phyloP scores from a whole-genome alignment of 257 asterid species.

The Misopates orontium region DNA sequence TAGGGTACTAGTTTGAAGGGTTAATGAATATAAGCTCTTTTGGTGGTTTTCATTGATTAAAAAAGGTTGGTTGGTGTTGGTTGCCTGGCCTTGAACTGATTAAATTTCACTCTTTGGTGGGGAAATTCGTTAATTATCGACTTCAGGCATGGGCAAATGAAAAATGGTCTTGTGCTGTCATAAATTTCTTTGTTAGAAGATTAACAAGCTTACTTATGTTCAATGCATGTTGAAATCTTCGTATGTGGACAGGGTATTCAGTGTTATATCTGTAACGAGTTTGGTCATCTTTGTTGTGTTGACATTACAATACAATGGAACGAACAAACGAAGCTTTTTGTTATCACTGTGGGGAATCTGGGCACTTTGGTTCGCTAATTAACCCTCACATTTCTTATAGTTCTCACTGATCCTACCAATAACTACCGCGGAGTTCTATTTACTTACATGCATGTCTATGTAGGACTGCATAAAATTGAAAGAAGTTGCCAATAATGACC shows the following conservation, averaged over 20 bases:
- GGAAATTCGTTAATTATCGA: not conserved
- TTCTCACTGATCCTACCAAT: slow-evolving; percentile 5
- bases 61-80: no score
- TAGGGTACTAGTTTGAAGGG: not conserved
- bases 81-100: not conserved
- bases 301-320: slow-evolving; percentile 29
- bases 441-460: slow-evolving; percentile 10
- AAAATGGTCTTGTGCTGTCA: not conserved
- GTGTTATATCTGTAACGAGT: slow-evolving; percentile 45
- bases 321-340: slow-evolving; percentile 40
- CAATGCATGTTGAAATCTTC: slow-evolving; percentile 11
- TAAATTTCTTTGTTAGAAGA: not conserved
- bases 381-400: no score
- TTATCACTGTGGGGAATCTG: slow-evolving; percentile 47
- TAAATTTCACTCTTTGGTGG: not conserved
- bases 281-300: slow-evolving; percentile 54
- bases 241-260: slow-evolving; percentile 38
- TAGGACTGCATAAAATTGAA: slow-evolving; percentile 34
- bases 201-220: slow-evolving; percentile 15
- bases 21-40: not conserved
- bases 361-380: slow-evolving; percentile 46
- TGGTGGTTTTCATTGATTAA: no score
- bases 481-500: not conserved
- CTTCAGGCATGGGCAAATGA: no score
- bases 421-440: not conserved